These are phyloP conservation scores for Arabidopsis suecica DNA, from an alignment of 345 rosid species.

Conservation along the genomic window DNA sequence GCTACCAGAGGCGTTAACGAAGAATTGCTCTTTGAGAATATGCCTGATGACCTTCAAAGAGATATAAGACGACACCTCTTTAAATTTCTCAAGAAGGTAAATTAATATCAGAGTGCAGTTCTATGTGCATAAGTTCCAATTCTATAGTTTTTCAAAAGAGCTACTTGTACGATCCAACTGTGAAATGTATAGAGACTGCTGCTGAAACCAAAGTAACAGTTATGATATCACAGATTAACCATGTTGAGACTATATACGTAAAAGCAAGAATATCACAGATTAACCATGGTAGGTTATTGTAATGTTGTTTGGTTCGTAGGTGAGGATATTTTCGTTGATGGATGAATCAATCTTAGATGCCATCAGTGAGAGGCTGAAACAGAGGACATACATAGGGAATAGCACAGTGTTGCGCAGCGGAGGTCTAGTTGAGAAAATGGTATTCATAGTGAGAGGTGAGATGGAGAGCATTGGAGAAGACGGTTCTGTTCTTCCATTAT, in stretches of 20 bases:
- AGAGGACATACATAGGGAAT: constrained; percentile 67
- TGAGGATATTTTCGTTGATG: constrained; percentile 76
- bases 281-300: neutral
- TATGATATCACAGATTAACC: neutral
- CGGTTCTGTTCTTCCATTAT: constrained; percentile 50
- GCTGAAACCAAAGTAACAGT: constrained; percentile 8
- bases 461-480: constrained; percentile 73
- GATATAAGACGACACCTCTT: constrained; percentile 86
- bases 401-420: constrained; percentile 63
- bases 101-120: neutral
- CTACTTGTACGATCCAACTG: neutral
- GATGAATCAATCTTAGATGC: constrained; percentile 73
- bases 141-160: neutral
- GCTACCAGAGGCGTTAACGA: constrained; percentile 90
- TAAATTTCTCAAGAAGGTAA: constrained; percentile 74
- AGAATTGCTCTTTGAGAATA: constrained; percentile 63
- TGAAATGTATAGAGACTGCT: constrained; percentile 6
- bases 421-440: constrained; percentile 77
- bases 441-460: constrained; percentile 85
- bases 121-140: neutral
- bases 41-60: constrained; percentile 89
- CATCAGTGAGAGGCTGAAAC: constrained; percentile 75
- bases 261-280: too few relatives aligned
- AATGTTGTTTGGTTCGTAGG: constrained; percentile 52
- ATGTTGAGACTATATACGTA: too few relatives aligned